Base-by-base conservation (phyloP, 1,284 basidiomycete species). In the Irpex rosettiformis region DNA sequence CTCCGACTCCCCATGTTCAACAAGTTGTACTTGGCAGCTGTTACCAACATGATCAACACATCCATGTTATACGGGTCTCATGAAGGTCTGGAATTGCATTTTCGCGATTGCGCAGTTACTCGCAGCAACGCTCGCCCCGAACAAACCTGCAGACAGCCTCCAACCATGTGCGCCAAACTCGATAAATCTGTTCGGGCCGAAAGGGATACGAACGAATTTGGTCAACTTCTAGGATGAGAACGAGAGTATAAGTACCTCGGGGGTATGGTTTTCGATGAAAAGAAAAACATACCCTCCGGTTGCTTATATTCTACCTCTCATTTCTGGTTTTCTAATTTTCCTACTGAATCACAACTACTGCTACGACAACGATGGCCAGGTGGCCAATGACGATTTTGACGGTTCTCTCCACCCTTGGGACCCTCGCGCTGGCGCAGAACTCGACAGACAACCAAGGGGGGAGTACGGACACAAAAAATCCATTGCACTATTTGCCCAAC, bases 401-500 rank as follows among this genome's bases (percentile, higher is more conserved):
- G 33, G 33, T 37, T 8, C 16, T 37, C 33, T 11, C 33, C 10
- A 37, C 11, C 33, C 16, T 37, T 16, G 10, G 33, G 33, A 37
- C 33, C 10, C 33, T 37, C 33, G 33, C 33, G 33, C 33, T 37
- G 33, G 33, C 33, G 33, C 33, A 37, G 33, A 16, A 37, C 33
- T 37, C 33, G n/a, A 2, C n/a, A n/a, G 52, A 54, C 52, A 0
- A 25, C 18, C 16, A 29, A 10, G 52, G 24, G n/a, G 2, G 18
- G 11, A 51, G 24, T 7, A 28, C 47, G 21, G 43, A 57, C 24
- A 22, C 27, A 21, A 37, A 18, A 10, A 56, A 56, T 16, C 42
- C 45, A n/a, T 28, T 49, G 29, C 8, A 56, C 4, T 56, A 49
- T 49, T 28, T 56, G 18, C 42, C 55, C 13, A 42, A 43, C 45